These are phyloP conservation scores for Ceratocystis lukuohia DNA, from an alignment of 2,329 filamentous ascomycete species.

Conservation along the genomic window DNA sequence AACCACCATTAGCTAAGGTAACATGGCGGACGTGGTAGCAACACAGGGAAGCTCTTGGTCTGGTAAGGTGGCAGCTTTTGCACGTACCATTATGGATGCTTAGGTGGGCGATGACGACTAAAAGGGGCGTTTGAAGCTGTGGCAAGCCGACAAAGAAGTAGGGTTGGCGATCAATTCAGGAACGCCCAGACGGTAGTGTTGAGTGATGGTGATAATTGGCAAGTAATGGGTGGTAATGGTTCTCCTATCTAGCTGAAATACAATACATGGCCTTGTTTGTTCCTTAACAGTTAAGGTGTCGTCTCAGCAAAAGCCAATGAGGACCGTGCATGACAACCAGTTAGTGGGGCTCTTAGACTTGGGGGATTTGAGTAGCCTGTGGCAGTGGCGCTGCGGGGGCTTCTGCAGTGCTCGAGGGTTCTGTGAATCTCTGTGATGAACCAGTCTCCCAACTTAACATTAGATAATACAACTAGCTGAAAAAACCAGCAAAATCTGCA, in stretches of 20 bases:
- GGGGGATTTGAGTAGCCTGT: background rate
- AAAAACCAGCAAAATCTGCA: too few species aligned
- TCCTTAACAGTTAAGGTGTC: constrained; percentile 18
- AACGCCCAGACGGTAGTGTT: background rate
- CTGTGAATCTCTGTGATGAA: background rate
- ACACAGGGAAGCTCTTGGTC: background rate
- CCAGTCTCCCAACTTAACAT: too few species aligned
- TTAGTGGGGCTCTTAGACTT: constrained; percentile 14
- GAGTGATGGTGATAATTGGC: background rate
- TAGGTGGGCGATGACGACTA: background rate
- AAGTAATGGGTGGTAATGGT: background rate
- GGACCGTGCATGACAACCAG: constrained; percentile 13
- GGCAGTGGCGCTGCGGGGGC: background rate
- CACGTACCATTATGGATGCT: constrained; percentile 13
- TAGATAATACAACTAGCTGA: too few species aligned
- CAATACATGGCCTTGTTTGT: constrained; percentile 19
- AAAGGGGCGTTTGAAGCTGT: background rate
- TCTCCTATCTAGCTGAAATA: constrained; percentile 13
- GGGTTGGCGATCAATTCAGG: background rate
- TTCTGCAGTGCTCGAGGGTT: background rate
- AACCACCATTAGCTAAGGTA: background rate
- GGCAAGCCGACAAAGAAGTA: background rate
- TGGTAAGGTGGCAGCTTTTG: background rate
- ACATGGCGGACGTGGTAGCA: too few species aligned
- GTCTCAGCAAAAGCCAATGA: constrained; percentile 14